These are phyloP conservation scores for Spathaspora hagerdaliae DNA, from an alignment of 805 yeast species.

Conservation along the genomic window DNA sequence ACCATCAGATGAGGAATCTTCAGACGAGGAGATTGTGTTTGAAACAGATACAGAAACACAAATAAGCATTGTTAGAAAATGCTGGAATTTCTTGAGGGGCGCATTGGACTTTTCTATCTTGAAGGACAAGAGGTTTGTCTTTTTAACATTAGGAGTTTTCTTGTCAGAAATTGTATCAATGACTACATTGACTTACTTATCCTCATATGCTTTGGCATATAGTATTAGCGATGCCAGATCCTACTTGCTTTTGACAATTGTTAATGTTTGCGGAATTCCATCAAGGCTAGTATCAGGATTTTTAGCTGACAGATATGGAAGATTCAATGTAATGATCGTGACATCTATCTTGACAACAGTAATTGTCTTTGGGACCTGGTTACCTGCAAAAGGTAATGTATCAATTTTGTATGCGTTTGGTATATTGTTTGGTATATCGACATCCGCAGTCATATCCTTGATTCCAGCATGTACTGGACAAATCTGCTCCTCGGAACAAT, in stretches of 20 bases:
- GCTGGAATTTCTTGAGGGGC: conserved; percentile 23
- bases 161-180: conserved; percentile 48
- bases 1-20: neutral
- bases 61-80: conserved; percentile 1
- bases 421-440: conserved; percentile 49
- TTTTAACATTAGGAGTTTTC: conserved; percentile 21
- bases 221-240: conserved; percentile 16
- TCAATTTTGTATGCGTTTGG: conserved; percentile 43
- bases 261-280: conserved; percentile 25
- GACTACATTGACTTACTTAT: conserved; percentile 26
- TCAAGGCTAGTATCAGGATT: conserved; percentile 23
- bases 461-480: conserved; percentile 60
- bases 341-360: conserved; percentile 19
- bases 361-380: conserved; percentile 21
- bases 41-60: neutral
- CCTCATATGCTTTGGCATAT: conserved; percentile 23
- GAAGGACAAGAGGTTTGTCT: conserved; percentile 18
- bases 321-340: conserved; percentile 22
- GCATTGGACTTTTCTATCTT: conserved; percentile 18
- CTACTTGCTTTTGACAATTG: conserved; percentile 21
- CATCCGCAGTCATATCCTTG: conserved; percentile 53
- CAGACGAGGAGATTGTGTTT: neutral
- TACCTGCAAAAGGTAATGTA: conserved; percentile 29
- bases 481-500: conserved; percentile 50
- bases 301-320: conserved; percentile 24